Evolutionary conservation across 2,329 filamentous ascomycete genomes (phyloP).

Genomic region (Fusarium udum): DNA sequence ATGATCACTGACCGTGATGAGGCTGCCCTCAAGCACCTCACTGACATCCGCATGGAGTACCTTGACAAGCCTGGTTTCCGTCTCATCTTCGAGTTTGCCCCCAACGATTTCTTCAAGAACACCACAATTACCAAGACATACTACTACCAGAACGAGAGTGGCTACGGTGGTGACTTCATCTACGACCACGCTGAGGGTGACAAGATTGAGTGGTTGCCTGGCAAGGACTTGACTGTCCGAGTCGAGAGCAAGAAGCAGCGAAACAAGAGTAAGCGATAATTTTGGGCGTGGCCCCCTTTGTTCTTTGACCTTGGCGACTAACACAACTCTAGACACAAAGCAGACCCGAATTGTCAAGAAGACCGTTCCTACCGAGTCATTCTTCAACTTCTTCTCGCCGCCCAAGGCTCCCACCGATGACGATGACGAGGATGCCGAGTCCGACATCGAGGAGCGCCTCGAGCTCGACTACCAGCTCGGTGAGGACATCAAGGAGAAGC

Average conservation of each 20-base stretch:
- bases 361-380: slow-evolving; percentile 97
- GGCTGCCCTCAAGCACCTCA: slow-evolving; percentile 87
- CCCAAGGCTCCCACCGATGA: slow-evolving; percentile 82
- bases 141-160: slow-evolving; percentile 98
- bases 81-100: slow-evolving; percentile 94
- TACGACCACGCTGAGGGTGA: slow-evolving; percentile 99
- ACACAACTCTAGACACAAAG: slow-evolving; percentile 80
- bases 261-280: slow-evolving; percentile 84
- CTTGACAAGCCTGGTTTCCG: slow-evolving; percentile 98
- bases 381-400: slow-evolving; percentile 99
- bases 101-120: slow-evolving; percentile 98
- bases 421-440: slow-evolving; percentile 77
- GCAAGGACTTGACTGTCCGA: slow-evolving; percentile 92
- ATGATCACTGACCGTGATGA: slow-evolving; percentile 99
- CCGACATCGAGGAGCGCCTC: slow-evolving; percentile 95
- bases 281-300: background rate
- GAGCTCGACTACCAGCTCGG: slow-evolving; percentile 99
- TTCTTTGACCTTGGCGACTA: background rate
- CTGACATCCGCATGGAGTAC: slow-evolving; percentile 98
- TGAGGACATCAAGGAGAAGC: slow-evolving; percentile 99
- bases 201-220: slow-evolving; percentile 95
- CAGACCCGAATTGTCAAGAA: slow-evolving; percentile 99
- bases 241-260: slow-evolving; percentile 99
- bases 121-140: slow-evolving; percentile 98
- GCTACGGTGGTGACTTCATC: slow-evolving; percentile 98